Conservation (phyloP, 1,284 basidiomycete genomes). For the Malassezia brasiliensis region DNA sequence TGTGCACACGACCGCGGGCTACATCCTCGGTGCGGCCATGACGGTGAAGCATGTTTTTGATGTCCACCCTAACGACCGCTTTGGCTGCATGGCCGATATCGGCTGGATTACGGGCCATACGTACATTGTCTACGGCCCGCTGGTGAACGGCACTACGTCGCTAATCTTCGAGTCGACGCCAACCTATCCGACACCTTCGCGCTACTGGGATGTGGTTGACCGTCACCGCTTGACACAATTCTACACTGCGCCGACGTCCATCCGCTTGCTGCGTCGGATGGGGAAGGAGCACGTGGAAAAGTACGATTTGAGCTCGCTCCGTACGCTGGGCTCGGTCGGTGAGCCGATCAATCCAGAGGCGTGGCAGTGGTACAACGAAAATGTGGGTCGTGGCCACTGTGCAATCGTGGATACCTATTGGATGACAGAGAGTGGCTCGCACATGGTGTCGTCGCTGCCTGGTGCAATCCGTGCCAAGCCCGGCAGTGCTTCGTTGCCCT, state of each 20-base stretch:
- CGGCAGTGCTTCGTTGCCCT: constrained; percentile 88
- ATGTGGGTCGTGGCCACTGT: constrained; percentile 77
- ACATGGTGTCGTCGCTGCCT: constrained; percentile 87
- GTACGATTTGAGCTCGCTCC: constrained; percentile 71
- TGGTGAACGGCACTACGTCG: constrained; percentile 80
- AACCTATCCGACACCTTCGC: constrained; percentile 85
- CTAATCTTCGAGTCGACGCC: constrained; percentile 94
- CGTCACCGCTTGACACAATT: constrained; percentile 73
- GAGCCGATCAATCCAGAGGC: constrained; percentile 99
- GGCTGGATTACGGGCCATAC: constrained; percentile 99
- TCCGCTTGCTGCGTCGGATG: constrained; percentile 77
- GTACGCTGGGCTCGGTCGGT: constrained; percentile 84
- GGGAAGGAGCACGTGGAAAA: constrained; percentile 77
- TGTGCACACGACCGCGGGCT: constrained; percentile 87
- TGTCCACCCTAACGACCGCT: constrained; percentile 63
- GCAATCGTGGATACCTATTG: constrained; percentile 70
- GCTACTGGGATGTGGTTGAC: constrained; percentile 94
- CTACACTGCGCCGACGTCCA: constrained; percentile 52
- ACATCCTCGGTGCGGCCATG: constrained; percentile 75
- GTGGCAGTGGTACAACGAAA: constrained; percentile 97
- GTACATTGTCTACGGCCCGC: constrained; percentile 93
- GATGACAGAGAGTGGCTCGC: constrained; percentile 95
- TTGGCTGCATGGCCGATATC: constrained; percentile 97
- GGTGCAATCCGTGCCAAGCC: constrained; percentile 93
- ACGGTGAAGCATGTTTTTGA: constrained; percentile 97